Conservation (phyloP, 768 basidiomycete genomes). For the Mycena rebaudengoi region DNA sequence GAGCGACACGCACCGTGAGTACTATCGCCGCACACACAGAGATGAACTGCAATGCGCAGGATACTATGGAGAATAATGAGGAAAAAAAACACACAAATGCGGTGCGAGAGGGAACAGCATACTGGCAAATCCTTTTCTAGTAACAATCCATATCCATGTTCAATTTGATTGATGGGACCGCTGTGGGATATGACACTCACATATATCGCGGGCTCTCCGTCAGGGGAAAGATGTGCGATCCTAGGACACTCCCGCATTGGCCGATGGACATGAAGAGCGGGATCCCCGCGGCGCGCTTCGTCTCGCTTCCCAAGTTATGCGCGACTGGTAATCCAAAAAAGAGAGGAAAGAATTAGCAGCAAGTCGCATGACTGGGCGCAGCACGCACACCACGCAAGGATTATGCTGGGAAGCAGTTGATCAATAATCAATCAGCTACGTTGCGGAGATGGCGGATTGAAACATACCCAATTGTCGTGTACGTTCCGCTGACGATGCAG, state of each 20-base stretch:
- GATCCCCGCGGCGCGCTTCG: conserved; percentile 78
- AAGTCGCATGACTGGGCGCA: not conserved
- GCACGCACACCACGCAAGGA: conserved; percentile 88
- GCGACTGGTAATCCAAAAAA: conserved; percentile 66
- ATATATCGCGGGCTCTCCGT: conserved; percentile 71
- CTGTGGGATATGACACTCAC: conserved; percentile 58
- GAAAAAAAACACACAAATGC: conserved; percentile 3
- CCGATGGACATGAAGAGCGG: conserved; percentile 85
- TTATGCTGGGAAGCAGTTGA: conserved; percentile 38
- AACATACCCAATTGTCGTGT: conserved; percentile 75
- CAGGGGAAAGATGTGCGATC: conserved; percentile 76
- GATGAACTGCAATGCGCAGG: conserved; percentile 61
- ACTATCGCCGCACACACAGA: conserved; percentile 61
- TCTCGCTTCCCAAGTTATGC: conserved; percentile 81
- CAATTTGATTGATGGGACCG: not conserved
- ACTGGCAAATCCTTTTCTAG: conserved; percentile 69
- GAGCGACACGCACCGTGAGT: conserved; percentile 53
- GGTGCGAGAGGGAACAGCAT: conserved; percentile 28
- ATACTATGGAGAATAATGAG: conserved; percentile 46
- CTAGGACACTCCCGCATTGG: conserved; percentile 79
- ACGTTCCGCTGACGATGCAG: conserved; percentile 80
- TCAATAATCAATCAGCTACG: not conserved
- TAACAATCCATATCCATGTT: too few relatives aligned
- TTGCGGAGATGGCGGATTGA: too few relatives aligned
- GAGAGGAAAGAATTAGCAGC: not conserved